These are phyloP conservation scores for Alternaria ethzedia DNA, from an alignment of 2,329 filamentous ascomycete species.

Conservation along the genomic window DNA sequence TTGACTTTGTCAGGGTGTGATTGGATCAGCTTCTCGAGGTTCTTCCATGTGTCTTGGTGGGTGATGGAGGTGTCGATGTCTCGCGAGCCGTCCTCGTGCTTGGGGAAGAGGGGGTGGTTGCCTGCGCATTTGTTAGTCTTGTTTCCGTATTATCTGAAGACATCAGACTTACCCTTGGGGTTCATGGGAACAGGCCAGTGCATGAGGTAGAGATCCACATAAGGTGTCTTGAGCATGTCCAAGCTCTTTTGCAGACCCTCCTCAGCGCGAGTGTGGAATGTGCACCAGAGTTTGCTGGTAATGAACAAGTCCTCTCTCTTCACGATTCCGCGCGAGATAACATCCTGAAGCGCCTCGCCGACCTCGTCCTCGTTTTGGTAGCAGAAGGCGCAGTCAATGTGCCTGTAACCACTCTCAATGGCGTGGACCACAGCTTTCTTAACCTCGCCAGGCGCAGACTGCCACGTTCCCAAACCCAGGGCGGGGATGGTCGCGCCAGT, in stretches of 20 bases:
- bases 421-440: slow-evolving; percentile 57
- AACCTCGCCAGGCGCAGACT: slow-evolving; percentile 53
- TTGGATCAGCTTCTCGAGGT: slow-evolving; percentile 68
- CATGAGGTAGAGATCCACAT: slow-evolving; percentile 81
- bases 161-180: slow-evolving; percentile 62
- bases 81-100: slow-evolving; percentile 72
- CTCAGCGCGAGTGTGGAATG: slow-evolving; percentile 74
- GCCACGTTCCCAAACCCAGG: slow-evolving; percentile 50
- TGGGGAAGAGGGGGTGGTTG: slow-evolving; percentile 77
- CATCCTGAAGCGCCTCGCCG: slow-evolving; percentile 76
- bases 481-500: slow-evolving; percentile 50
- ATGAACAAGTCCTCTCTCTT: slow-evolving; percentile 83
- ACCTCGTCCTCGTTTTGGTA: slow-evolving; percentile 86
- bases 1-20: slow-evolving; percentile 54
- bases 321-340: slow-evolving; percentile 70
- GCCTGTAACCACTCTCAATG: slow-evolving; percentile 57
- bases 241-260: slow-evolving; percentile 75
- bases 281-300: slow-evolving; percentile 85
- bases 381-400: slow-evolving; percentile 76
- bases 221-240: slow-evolving; percentile 75
- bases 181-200: slow-evolving; percentile 88
- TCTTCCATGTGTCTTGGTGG: slow-evolving; percentile 79
- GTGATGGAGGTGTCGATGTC: slow-evolving; percentile 74
- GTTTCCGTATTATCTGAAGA: neutral
- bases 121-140: slow-evolving; percentile 47